Evolutionary conservation across 2,329 filamentous ascomycete genomes (phyloP).

Genomic region (Gyromitra esculenta): DNA sequence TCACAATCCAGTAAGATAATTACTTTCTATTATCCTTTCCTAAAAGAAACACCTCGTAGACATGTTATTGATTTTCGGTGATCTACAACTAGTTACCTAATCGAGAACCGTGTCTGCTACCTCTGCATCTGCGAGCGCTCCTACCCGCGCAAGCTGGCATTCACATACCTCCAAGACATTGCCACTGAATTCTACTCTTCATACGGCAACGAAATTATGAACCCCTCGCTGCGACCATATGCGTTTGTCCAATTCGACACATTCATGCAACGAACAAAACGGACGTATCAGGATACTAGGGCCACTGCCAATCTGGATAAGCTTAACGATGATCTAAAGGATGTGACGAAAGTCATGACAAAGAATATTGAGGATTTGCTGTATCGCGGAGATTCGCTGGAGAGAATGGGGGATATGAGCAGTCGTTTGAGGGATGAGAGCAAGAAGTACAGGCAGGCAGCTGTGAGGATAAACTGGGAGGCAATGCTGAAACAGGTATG

Average conservation of each 20-base stretch:
- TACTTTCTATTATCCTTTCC: constrained; percentile 8
- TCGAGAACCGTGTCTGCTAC: constrained; percentile 85
- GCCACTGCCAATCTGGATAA: constrained; percentile 93
- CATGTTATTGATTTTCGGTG: constrained; percentile 8
- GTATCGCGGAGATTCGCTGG: constrained; percentile 91
- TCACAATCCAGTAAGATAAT: constrained; percentile 81
- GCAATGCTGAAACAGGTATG: constrained; percentile 84
- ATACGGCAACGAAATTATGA: constrained; percentile 80
- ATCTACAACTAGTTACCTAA: constrained; percentile 74
- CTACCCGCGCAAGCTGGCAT: constrained; percentile 97
- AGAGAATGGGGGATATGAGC: constrained; percentile 96
- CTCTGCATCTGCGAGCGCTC: constrained; percentile 91
- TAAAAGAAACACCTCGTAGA: neutral
- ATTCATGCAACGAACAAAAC: constrained; percentile 91
- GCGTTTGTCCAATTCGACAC: constrained; percentile 98
- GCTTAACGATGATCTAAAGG: constrained; percentile 94
- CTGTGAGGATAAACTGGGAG: constrained; percentile 98
- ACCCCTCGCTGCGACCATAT: constrained; percentile 82
- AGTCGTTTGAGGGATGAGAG: constrained; percentile 87
- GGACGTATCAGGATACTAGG: constrained; percentile 90
- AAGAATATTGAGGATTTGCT: constrained; percentile 99
- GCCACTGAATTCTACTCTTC: constrained; percentile 88
- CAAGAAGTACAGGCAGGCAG: constrained; percentile 91
- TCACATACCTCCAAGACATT: constrained; percentile 96
- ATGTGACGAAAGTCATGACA: constrained; percentile 99